Percentiles rank a stretch among this genome's conserved stretches.
These are phyloP conservation scores for Phytophthora citricola DNA, from an alignment of 352 stramenopile genomes.

Conservation along the genomic window DNA sequence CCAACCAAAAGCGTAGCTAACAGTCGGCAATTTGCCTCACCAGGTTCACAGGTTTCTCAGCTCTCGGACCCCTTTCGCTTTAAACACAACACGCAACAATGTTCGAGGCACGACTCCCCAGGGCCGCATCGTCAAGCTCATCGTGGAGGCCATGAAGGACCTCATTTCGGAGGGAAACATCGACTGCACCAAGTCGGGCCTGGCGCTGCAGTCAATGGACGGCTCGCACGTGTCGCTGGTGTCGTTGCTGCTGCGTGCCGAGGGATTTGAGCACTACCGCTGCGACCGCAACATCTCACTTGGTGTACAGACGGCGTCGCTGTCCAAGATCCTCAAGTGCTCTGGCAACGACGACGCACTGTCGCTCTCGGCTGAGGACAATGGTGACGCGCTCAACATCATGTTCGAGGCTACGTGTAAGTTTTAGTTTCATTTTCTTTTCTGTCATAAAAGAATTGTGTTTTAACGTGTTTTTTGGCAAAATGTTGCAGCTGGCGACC, in stretches of 20 bases:
- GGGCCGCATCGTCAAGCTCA: slow-evolving; percentile 98
- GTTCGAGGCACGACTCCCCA: slow-evolving; percentile 98
- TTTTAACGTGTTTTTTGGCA: slow-evolving; percentile 2
- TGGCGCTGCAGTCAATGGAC: slow-evolving; percentile 99
- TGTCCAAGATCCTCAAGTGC: slow-evolving; percentile 99
- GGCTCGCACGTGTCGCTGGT: slow-evolving; percentile 99
- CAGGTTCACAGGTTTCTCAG: slow-evolving; percentile 13
- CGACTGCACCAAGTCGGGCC: slow-evolving; percentile 94
- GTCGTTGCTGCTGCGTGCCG: slow-evolving; percentile 92
- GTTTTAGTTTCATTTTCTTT: slow-evolving; percentile 12
- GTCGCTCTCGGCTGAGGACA: slow-evolving; percentile 98
- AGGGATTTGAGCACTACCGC: slow-evolving; percentile 98
- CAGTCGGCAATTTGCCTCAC: slow-evolving; percentile 52
- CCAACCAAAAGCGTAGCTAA: slow-evolving; percentile 25
- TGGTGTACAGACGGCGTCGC: slow-evolving; percentile 97
- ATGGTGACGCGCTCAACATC: slow-evolving; percentile 95
- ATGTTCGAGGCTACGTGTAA: slow-evolving; percentile 97
- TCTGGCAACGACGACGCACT: slow-evolving; percentile 98
- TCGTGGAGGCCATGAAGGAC: slow-evolving; percentile 99
- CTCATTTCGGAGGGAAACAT: slow-evolving; percentile 99
- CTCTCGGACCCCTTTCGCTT: slow-evolving; percentile 1
- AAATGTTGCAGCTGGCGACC: slow-evolving; percentile 74
- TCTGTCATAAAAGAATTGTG: slow-evolving; percentile 5
- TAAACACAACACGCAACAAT: slow-evolving; percentile 77
- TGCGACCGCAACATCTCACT: slow-evolving; percentile 98